These are phyloP conservation scores for Xerocomellus chrysenteron DNA, from an alignment of 768 basidiomycete genomes.

Conservation along the genomic window DNA sequence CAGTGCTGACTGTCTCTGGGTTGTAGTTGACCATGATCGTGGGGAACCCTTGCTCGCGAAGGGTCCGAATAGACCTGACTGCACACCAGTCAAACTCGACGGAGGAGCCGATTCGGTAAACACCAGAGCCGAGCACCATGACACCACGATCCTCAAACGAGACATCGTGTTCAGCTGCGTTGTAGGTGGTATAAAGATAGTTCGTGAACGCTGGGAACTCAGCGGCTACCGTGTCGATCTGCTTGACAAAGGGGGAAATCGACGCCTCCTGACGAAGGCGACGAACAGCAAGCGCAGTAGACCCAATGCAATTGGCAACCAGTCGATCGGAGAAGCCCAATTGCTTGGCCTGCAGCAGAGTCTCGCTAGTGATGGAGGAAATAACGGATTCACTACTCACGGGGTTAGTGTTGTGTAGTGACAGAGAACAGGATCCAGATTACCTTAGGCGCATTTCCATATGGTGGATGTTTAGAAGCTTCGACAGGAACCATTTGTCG, in stretches of 20 bases:
- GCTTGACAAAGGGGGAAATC: conserved; percentile 92
- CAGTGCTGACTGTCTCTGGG: conserved; percentile 98
- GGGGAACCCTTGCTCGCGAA: conserved; percentile 90
- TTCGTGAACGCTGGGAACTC: conserved; percentile 99
- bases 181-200: conserved; percentile 98
- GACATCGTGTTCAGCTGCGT: conserved; percentile 92
- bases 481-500: conserved; percentile 97
- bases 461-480: conserved; percentile 77
- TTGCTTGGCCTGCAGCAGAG: conserved; percentile 85
- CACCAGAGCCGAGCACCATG: conserved; percentile 97
- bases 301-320: conserved; percentile 76
- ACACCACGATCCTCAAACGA: conserved; percentile 88
- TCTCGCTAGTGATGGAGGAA: conserved; percentile 56
- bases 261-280: conserved; percentile 80
- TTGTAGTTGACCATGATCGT: conserved; percentile 99
- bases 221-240: conserved; percentile 98
- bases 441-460: conserved; percentile 80
- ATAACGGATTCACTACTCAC: conserved; percentile 57
- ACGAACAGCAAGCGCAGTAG: conserved; percentile 92
- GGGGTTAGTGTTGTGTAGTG: neutral
- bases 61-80: conserved; percentile 92
- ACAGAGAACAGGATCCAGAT: conserved; percentile 19
- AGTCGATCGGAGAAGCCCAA: conserved; percentile 95
- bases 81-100: conserved; percentile 99
- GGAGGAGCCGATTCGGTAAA: conserved; percentile 97